phyloP scores from a whole-genome alignment of 2,329 filamentous ascomycete genomes.

The Penicillium sp. region DNA sequence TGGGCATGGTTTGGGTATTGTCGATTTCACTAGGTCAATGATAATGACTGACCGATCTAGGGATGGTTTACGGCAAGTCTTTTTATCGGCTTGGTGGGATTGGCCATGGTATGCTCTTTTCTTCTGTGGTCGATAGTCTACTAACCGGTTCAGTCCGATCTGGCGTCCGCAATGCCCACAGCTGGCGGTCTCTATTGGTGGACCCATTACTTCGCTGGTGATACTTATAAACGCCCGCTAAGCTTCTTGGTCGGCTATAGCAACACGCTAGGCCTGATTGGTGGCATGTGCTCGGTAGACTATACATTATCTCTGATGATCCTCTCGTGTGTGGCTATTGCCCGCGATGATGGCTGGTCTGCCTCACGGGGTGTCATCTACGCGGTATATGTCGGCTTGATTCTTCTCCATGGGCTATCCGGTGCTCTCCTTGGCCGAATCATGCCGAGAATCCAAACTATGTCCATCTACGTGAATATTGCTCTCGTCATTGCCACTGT shows the following conservation, averaged over 20 bases:
- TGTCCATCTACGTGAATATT: slow-evolving; percentile 53
- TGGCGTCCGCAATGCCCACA: slow-evolving; percentile 54
- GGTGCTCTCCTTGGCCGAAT: slow-evolving; percentile 50
- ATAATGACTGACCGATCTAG: slow-evolving; percentile 7
- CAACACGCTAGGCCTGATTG: slow-evolving; percentile 56
- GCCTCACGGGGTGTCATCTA: slow-evolving; percentile 54
- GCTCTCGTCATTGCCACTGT: slow-evolving; percentile 53
- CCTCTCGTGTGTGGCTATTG: slow-evolving; percentile 53
- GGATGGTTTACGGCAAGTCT: slow-evolving; percentile 12
- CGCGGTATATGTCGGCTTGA: slow-evolving; percentile 51
- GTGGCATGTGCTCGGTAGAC: slow-evolving; percentile 57
- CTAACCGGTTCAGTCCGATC: slow-evolving; percentile 38
- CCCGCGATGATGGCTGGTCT: slow-evolving; percentile 52
- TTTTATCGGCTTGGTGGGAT: slow-evolving; percentile 46
- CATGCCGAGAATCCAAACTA: slow-evolving; percentile 56
- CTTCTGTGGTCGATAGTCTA: slow-evolving; percentile 20
- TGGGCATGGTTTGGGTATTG: slow-evolving; percentile 56
- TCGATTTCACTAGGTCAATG: background rate
- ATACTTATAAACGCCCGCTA: slow-evolving; percentile 51
- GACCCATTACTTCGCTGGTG: slow-evolving; percentile 55
- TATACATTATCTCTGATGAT: slow-evolving; percentile 36
- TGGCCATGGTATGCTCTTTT: slow-evolving; percentile 49
- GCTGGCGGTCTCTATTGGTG: slow-evolving; percentile 55
- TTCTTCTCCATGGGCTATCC: slow-evolving; percentile 51
- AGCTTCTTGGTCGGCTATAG: slow-evolving; percentile 57